Conservation (phyloP, 2,329 filamentous ascomycete genomes). For the Verticillium isaacii region DNA sequence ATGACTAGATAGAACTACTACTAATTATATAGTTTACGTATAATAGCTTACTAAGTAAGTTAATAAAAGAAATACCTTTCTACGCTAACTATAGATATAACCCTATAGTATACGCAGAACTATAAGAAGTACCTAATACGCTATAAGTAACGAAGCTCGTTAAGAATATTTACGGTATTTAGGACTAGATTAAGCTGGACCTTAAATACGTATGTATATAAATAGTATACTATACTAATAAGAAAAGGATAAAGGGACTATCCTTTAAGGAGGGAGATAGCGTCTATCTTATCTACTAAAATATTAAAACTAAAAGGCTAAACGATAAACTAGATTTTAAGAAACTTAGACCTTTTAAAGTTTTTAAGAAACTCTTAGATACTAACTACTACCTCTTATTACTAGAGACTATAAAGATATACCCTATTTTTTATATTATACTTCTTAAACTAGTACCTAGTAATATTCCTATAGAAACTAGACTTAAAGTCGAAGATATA, state of each 20-base stretch:
- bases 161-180: too few species aligned
- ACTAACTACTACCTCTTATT: neutral
- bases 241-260: neutral
- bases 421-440: slow-evolving; percentile 1
- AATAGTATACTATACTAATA: neutral
- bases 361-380: slow-evolving; percentile 1
- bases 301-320: slow-evolving; percentile 1
- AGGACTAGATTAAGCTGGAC: too few species aligned
- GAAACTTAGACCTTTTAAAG: neutral
- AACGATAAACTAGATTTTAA: slow-evolving; percentile 1
- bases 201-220: too few species aligned
- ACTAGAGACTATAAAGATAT: slow-evolving; percentile 4
- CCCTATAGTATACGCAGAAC: too few species aligned
- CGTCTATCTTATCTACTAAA: neutral
- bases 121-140: too few species aligned
- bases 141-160: too few species aligned
- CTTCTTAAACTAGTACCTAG: neutral
- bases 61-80: too few species aligned
- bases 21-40: too few species aligned
- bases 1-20: too few species aligned
- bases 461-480: neutral
- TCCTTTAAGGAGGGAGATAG: neutral
- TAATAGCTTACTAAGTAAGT: too few species aligned
- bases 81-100: too few species aligned
- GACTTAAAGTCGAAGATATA: neutral